Percentiles rank a stretch among this genome's conserved stretches.
These are phyloP conservation scores for Naganishia albida DNA, from an alignment of 1,284 basidiomycete species.

Conservation along the genomic window DNA sequence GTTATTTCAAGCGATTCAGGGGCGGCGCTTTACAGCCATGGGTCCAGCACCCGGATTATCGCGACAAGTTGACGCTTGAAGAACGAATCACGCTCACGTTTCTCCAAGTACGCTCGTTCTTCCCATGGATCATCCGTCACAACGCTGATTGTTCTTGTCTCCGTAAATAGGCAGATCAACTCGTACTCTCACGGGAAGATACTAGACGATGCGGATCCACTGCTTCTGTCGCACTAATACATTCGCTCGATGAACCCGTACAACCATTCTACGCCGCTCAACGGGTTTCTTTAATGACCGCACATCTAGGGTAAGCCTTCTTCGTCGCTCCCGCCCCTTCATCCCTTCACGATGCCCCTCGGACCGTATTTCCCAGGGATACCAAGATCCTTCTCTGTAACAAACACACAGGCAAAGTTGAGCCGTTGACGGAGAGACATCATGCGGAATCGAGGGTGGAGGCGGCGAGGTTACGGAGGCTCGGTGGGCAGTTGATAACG, in stretches of 20 bases:
- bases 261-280: slow-evolving; percentile 77
- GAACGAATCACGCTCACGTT: slow-evolving; percentile 82
- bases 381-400: slow-evolving; percentile 83
- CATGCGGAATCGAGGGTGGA: slow-evolving; percentile 89
- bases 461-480: slow-evolving; percentile 75
- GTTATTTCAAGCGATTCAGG: slow-evolving; percentile 83
- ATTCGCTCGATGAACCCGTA: slow-evolving; percentile 74
- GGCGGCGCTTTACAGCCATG: slow-evolving; percentile 67
- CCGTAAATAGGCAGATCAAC: slow-evolving; percentile 60
- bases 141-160: slow-evolving; percentile 17
- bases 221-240: slow-evolving; percentile 82
- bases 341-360: background rate
- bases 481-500: slow-evolving; percentile 82
- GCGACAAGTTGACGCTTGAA: slow-evolving; percentile 68
- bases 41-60: slow-evolving; percentile 47
- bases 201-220: slow-evolving; percentile 70
- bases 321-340: background rate
- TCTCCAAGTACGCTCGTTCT: slow-evolving; percentile 64
- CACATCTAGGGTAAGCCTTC: slow-evolving; percentile 78
- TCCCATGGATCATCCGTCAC: background rate
- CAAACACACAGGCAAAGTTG: slow-evolving; percentile 68
- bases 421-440: slow-evolving; percentile 84
- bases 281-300: slow-evolving; percentile 75
- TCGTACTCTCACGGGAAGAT: slow-evolving; percentile 64
- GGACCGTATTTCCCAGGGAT: slow-evolving; percentile 61